phyloP scores from a whole-genome alignment of 2,329 filamentous ascomycete genomes.

The Bipolaris oryzae region DNA sequence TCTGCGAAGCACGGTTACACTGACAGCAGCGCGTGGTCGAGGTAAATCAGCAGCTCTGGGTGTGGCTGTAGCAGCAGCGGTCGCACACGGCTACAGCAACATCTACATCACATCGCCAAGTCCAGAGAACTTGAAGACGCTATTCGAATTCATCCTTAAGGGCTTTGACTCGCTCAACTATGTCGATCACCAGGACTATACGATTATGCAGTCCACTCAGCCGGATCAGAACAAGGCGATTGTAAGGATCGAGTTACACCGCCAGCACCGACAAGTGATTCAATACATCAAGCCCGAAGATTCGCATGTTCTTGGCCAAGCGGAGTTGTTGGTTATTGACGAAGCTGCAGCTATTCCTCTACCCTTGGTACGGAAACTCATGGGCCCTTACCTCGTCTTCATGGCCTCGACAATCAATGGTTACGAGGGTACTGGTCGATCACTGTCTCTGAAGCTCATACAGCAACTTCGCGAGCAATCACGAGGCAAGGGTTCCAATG shows the following conservation, averaged over 20 bases:
- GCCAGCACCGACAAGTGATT: slow-evolving; percentile 94
- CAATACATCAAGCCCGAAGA: slow-evolving; percentile 98
- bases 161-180: slow-evolving; percentile 95
- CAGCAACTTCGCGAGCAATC: slow-evolving; percentile 96
- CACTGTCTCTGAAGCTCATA: slow-evolving; percentile 92
- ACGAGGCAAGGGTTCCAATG: slow-evolving; percentile 64
- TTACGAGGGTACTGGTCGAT: slow-evolving; percentile 95
- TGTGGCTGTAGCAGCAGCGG: slow-evolving; percentile 89
- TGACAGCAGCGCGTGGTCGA: slow-evolving; percentile 91
- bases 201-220: slow-evolving; percentile 97
- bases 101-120: slow-evolving; percentile 99
- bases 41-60: slow-evolving; percentile 97
- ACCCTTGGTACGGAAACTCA: slow-evolving; percentile 87
- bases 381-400: slow-evolving; percentile 96
- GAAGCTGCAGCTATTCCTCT: slow-evolving; percentile 96
- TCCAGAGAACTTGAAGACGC: slow-evolving; percentile 96
- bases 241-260: slow-evolving; percentile 92
- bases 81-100: slow-evolving; percentile 97
- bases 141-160: slow-evolving; percentile 98
- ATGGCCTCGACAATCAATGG: slow-evolving; percentile 99
- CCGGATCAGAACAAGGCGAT: slow-evolving; percentile 99
- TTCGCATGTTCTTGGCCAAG: slow-evolving; percentile 91
- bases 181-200: slow-evolving; percentile 94
- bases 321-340: slow-evolving; percentile 93
- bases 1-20: slow-evolving; percentile 85